Evolutionary conservation across 352 stramenopile genomes (phyloP).

Genomic region (Phytophthora macrochlamydospora): DNA sequence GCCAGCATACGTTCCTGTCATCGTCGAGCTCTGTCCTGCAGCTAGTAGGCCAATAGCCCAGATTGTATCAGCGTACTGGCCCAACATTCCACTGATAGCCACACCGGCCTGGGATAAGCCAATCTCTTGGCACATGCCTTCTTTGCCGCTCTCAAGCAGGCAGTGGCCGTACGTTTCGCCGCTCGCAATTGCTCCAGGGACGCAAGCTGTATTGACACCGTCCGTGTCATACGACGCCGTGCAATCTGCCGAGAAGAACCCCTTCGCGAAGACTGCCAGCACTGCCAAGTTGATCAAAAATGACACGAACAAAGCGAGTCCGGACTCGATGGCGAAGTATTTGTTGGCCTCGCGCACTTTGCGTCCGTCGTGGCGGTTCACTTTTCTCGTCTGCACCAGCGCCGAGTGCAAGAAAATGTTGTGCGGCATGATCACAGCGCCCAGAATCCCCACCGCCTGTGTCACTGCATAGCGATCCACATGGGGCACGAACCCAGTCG

Average conservation of each 20-base stretch:
- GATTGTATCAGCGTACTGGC: slow-evolving; percentile 84
- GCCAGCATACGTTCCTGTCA: slow-evolving; percentile 96
- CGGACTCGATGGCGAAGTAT: slow-evolving; percentile 95
- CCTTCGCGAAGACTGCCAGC: slow-evolving; percentile 91
- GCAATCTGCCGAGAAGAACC: slow-evolving; percentile 90
- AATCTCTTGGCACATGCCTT: slow-evolving; percentile 86
- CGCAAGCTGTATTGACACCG: slow-evolving; percentile 77
- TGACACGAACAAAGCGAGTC: slow-evolving; percentile 90
- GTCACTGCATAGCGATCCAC: slow-evolving; percentile 79
- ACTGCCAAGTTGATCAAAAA: slow-evolving; percentile 97
- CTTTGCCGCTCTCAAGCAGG: slow-evolving; percentile 56
- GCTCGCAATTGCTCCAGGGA: slow-evolving; percentile 55
- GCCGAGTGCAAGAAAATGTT: slow-evolving; percentile 96
- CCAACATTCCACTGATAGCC: slow-evolving; percentile 84
- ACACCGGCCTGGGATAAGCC: slow-evolving; percentile 85
- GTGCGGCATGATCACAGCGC: slow-evolving; percentile 97
- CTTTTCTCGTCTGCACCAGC: slow-evolving; percentile 73
- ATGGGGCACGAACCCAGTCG: slow-evolving; percentile 81
- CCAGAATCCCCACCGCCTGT: slow-evolving; percentile 92
- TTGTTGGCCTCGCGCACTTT: slow-evolving; percentile 90
- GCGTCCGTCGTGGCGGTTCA: slow-evolving; percentile 59
- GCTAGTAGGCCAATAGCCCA: slow-evolving; percentile 95
- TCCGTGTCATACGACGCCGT: slow-evolving; percentile 46
- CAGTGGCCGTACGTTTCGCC: slow-evolving; percentile 60
- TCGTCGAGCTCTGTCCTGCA: slow-evolving; percentile 94